A percentile compares a stretch with the other conserved stretches of the same genome.
Evolutionary conservation across 2,329 filamentous ascomycete species (phyloP).

Genomic region (Huntiella savannae): DNA sequence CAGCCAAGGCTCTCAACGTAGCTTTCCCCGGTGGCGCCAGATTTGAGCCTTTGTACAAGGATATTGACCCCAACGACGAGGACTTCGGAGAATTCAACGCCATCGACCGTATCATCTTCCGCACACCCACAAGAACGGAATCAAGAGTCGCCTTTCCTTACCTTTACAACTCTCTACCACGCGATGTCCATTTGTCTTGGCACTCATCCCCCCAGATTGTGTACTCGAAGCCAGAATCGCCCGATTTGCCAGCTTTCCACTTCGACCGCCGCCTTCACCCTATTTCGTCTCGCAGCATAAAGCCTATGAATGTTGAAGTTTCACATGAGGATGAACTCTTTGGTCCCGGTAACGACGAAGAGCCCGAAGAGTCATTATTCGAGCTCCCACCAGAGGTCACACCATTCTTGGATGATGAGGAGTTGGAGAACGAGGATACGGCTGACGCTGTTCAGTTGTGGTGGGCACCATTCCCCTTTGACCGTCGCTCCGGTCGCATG

Average conservation of each 20-base stretch:
- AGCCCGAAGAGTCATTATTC: constrained; percentile 64
- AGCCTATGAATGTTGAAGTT: constrained; percentile 79
- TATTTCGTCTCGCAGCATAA: constrained; percentile 84
- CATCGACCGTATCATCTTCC: constrained; percentile 97
- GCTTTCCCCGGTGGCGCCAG: constrained; percentile 92
- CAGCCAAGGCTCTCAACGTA: constrained; percentile 90
- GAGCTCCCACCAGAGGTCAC: constrained; percentile 61
- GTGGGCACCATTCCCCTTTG: constrained; percentile 97
- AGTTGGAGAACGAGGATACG: constrained; percentile 76
- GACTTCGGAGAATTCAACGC: constrained; percentile 99
- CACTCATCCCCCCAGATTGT: constrained; percentile 88
- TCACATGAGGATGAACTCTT: constrained; percentile 92
- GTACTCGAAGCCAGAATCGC: constrained; percentile 73
- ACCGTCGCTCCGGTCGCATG: constrained; percentile 86
- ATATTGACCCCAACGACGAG: constrained; percentile 95
- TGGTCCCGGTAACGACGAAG: constrained; percentile 55
- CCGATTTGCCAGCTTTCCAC: constrained; percentile 83
- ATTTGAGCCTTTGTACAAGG: constrained; percentile 95
- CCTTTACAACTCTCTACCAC: constrained; percentile 86
- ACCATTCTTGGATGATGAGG: constrained; percentile 78
- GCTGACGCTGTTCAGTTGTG: constrained; percentile 80
- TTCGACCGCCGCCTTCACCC: constrained; percentile 97
- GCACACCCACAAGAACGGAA: constrained; percentile 82
- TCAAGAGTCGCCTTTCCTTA: constrained; percentile 89
- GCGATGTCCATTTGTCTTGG: constrained; percentile 85